Base-by-base conservation (phyloP, 345 rosid species). In the Heritiera fomes region DNA sequence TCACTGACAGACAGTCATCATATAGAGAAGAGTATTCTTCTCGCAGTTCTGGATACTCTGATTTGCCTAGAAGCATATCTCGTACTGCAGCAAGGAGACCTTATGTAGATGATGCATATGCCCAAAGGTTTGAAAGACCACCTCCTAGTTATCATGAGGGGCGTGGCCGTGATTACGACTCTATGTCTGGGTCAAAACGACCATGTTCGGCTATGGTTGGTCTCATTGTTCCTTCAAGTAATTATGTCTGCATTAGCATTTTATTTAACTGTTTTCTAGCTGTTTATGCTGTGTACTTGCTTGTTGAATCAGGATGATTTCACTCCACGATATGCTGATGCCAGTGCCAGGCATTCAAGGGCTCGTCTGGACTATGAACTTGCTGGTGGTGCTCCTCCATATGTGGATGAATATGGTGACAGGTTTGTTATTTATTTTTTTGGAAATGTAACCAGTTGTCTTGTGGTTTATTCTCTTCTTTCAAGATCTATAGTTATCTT, bases 351-450 rank as follows among this genome's bases (percentile, higher is more conserved):
- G 60, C 97, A 89, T 81, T 89, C 98, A 2, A 96, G 99, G 85
- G 87, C 99, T 55, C 95, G 98, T 67, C 66, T 96, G 81, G 99
- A 96, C 83, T 94, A 94, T 83, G 97, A 96, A 62, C 83, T 87
- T 67, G 83, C 85, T 75, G 80, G 88, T 11, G 81, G 87, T 81
- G 83, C 93, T 71, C 87, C 97, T 82, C 94, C 88, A n/a, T 96
- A 94, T 75, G 91, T 82, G 12, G 99, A 96, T 78, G 85, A 92
- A 59, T 96, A 91, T 77, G 87, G 89, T 69, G 98, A 96, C 81
- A 89, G 98, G 99, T 96, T 76, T 62, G 86, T 76, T 75, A 41
- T 76, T 66, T 23, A 52, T 34, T 18, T 20, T 20, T 32, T 47
- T 75, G 18, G 28, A 76, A 41, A 62, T 46, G 17, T 61, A 53